Percentiles rank a stretch among this genome's conserved stretches.
phyloP scores from a whole-genome alignment of 148 eudicot genomes.

The Bassia scoparia region DNA sequence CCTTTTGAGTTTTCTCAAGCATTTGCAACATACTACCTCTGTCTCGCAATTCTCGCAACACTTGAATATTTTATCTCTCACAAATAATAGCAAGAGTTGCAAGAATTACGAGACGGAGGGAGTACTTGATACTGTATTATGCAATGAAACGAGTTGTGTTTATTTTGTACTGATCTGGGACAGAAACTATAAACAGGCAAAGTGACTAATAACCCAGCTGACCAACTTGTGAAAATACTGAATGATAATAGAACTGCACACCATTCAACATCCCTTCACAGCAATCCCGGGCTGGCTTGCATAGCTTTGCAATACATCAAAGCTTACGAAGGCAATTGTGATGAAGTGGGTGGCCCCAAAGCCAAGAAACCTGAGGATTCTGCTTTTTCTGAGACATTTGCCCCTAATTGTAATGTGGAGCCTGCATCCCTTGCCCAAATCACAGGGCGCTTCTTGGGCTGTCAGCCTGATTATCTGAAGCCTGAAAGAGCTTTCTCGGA shows the following conservation, averaged over 20 bases:
- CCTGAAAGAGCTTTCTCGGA: conserved; percentile 68
- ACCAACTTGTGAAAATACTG: conserved; percentile 57
- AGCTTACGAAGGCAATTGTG: conserved; percentile 73
- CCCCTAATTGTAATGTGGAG: conserved; percentile 71
- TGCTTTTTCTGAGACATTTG: conserved; percentile 65
- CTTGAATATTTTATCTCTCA: too few species aligned
- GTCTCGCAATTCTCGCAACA: too few species aligned
- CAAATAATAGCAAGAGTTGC: too few species aligned
- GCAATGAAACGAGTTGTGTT: not conserved
- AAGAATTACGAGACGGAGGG: too few species aligned
- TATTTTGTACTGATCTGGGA: not conserved
- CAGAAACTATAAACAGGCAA: conserved; percentile 40
- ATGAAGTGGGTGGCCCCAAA: conserved; percentile 56
- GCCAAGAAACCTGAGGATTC: conserved; percentile 70
- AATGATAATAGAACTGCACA: conserved; percentile 76
- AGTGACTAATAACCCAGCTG: conserved; percentile 84
- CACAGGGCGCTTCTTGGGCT: conserved; percentile 83
- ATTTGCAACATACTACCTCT: too few species aligned
- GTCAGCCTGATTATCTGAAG: conserved; percentile 59
- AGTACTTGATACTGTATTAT: not conserved
- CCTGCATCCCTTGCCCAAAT: conserved; percentile 55
- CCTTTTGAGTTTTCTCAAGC: not conserved
- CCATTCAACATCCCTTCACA: conserved; percentile 46
- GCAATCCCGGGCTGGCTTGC: conserved; percentile 86
- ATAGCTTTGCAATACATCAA: conserved; percentile 90